A percentile compares a stretch with the other conserved stretches of the same genome.
Conservation (phyloP, 768 basidiomycete species). For the Mycena olivaceomarginata region DNA sequence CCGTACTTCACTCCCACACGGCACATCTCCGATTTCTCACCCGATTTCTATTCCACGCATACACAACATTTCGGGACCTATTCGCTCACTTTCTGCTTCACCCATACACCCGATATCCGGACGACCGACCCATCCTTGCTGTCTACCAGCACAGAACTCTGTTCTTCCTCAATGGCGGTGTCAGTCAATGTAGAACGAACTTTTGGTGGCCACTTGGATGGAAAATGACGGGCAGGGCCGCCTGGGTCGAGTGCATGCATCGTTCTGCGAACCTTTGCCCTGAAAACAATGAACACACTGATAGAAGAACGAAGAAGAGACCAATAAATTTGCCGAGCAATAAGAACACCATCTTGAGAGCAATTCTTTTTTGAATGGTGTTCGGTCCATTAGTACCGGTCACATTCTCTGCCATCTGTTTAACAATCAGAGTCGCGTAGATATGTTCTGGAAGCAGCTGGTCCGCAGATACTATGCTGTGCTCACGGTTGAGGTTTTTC, state of each 20-base stretch:
- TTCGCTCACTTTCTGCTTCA: too few species aligned
- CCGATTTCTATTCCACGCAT: too few species aligned
- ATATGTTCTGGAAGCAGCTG: not conserved
- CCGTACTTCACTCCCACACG: too few species aligned
- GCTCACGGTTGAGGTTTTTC: not conserved
- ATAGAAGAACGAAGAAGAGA: not conserved
- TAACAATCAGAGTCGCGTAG: not conserved
- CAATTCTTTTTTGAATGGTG: conserved; percentile 5
- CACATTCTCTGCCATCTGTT: not conserved
- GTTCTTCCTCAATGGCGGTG: not conserved
- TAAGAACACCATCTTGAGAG: not conserved
- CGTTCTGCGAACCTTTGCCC: not conserved
- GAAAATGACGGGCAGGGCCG: not conserved
- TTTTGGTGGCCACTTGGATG: not conserved
- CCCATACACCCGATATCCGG: too few species aligned
- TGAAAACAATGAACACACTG: not conserved
- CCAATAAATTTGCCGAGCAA: conserved; percentile 2
- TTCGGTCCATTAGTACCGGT: not conserved
- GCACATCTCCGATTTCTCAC: too few species aligned
- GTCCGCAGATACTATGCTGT: not conserved
- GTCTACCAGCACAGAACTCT: too few species aligned
- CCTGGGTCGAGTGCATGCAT: conserved; percentile 13
- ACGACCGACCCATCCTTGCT: too few species aligned
- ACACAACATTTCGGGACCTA: too few species aligned
- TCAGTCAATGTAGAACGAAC: not conserved